Base-by-base conservation (phyloP, 441 rosid species). In the Euphorbia schlechtendalii region DNA sequence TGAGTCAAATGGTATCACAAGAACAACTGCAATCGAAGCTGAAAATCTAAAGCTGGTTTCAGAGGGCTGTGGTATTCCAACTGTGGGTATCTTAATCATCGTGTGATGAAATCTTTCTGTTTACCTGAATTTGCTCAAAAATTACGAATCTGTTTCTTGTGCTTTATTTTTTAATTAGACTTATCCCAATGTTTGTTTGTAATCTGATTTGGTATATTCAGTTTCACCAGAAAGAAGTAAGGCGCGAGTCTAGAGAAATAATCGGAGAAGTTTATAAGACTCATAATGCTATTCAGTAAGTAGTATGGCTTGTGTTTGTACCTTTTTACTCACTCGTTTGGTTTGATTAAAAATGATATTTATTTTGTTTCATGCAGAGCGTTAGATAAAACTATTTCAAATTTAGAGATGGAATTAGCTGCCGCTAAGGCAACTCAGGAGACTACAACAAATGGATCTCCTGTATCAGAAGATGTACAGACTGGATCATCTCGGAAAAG, bases 391-490 rank as follows among this genome's bases (percentile, higher is more conserved):
- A 87, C 96, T 7, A 84, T 94, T 65, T 94, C 96, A 9, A 84
- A 75, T 76, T 79, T 94, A 71, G 99, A 94, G 86, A 94, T 87
- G 96, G 96, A 94, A 79, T 77, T 94, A 71, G 99, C 96, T 43
- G 96, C 97, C 59, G 96, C 99, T 62, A 87, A 81, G 76, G 84
- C 92, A 28, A 82, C 81, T 11, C 96, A 90, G 34, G 96, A 87
- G 70, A 78, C 89, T 58, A 72, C 87, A 58, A 68, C 77, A 21
- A 74, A 74, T n/a, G 96, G 89, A 60, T 84, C 97, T 76, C 96
- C 99, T 67, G 40, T 80, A 48, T 84, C 96, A 3, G 84, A 83
- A 64, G 85, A 87, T 78, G 64, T 70, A 48, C 71, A 43, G 70
- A 74, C 74, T 4, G 76, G 74, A 66, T 69, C 79, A 20, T 63